Percentiles rank a stretch among this genome's conserved stretches.
Evolutionary conservation across 2,329 filamentous ascomycete species (phyloP).

Genomic region (Pseudocercospora ulei): DNA sequence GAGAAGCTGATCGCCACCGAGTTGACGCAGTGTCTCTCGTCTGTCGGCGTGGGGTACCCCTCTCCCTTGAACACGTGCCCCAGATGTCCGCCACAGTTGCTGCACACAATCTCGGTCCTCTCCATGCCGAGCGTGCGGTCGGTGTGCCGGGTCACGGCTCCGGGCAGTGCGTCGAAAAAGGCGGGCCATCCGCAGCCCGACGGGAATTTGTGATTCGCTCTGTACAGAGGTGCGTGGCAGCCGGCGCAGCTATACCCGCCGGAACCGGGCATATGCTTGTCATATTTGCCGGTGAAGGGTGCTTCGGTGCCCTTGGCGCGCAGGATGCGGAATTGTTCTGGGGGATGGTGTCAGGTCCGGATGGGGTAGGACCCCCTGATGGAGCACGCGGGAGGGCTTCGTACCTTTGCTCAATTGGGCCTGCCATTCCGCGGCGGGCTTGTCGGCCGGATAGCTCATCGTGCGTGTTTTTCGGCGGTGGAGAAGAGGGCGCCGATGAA

Average conservation of each 20-base stretch:
- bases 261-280: conserved; percentile 67
- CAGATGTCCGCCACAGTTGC: conserved; percentile 84
- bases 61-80: conserved; percentile 91
- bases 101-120: conserved; percentile 86
- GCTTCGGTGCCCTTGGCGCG: conserved; percentile 85
- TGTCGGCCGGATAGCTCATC: conserved; percentile 71
- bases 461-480: conserved; percentile 47
- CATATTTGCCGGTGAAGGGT: conserved; percentile 68
- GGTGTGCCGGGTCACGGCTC: conserved; percentile 71
- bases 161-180: conserved; percentile 91
- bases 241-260: conserved; percentile 83
- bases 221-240: conserved; percentile 82
- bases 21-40: conserved; percentile 96
- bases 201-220: conserved; percentile 87
- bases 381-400: conserved; percentile 9
- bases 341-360: conserved; percentile 29
- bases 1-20: conserved; percentile 80
- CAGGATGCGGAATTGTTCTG: conserved; percentile 92
- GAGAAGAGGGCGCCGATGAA: conserved; percentile 70
- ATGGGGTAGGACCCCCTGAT: conserved; percentile 16
- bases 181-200: conserved; percentile 96
- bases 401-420: conserved; percentile 65
- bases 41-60: conserved; percentile 71
- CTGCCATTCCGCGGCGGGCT: conserved; percentile 76
- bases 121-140: conserved; percentile 71